Evolutionary conservation across 495 filamentous ascomycete genomes (phyloP).

Genomic region (Lasiosphaeria miniovina): DNA sequence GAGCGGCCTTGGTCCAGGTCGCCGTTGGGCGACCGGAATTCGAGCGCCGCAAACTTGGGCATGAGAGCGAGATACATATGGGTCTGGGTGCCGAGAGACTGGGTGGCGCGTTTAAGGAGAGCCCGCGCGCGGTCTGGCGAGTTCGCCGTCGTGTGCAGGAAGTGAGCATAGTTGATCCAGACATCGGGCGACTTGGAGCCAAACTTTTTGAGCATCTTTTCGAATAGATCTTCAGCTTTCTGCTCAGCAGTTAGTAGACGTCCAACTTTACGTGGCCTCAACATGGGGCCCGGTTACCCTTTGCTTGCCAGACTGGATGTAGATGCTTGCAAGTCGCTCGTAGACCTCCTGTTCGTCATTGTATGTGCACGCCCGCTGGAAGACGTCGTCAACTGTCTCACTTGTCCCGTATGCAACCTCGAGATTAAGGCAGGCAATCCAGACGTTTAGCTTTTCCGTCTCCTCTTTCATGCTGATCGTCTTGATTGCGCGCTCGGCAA

Average conservation of each 20-base stretch:
- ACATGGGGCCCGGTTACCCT: conserved; percentile 43
- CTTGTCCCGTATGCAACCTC: conserved; percentile 88
- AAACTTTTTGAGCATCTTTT: conserved; percentile 81
- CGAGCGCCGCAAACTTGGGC: conserved; percentile 81
- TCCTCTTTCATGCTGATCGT: conserved; percentile 86
- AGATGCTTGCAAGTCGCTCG: conserved; percentile 86
- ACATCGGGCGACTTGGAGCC: conserved; percentile 70
- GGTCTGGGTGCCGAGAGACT: conserved; percentile 62
- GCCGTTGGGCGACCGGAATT: conserved; percentile 80
- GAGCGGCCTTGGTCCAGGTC: conserved; percentile 90
- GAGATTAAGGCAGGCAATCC: conserved; percentile 90
- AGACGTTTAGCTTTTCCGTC: conserved; percentile 87
- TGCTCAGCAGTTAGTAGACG: conserved; percentile 37
- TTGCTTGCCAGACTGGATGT: conserved; percentile 84
- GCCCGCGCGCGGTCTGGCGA: conserved; percentile 71
- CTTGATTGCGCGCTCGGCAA: conserved; percentile 83
- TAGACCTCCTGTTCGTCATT: conserved; percentile 90
- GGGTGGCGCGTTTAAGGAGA: conserved; percentile 80
- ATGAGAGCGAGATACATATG: conserved; percentile 74
- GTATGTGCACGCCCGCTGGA: conserved; percentile 90
- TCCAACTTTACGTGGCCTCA: neutral
- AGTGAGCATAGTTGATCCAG: conserved; percentile 93
- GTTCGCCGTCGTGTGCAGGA: conserved; percentile 70
- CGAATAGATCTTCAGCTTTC: conserved; percentile 90
- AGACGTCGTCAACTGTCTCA: conserved; percentile 79